Percentiles rank a stretch among this genome's conserved stretches.
phyloP scores from a whole-genome alignment of 2,329 filamentous ascomycete species.

The Colletotrichum echinochloae region DNA sequence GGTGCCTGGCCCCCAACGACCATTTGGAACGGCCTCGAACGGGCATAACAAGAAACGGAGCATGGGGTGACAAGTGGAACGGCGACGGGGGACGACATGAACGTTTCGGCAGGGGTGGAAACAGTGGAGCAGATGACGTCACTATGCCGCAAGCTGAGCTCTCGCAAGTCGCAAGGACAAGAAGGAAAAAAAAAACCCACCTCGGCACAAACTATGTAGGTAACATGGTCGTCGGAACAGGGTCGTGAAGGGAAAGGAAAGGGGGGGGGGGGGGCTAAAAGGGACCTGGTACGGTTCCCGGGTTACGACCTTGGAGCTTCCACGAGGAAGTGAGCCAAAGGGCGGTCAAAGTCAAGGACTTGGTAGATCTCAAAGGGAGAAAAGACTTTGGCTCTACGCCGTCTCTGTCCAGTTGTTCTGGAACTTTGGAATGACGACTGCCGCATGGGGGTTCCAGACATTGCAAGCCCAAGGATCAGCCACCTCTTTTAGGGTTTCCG shows the following conservation, averaged over 20 bases:
- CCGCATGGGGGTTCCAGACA: conserved; percentile 12
- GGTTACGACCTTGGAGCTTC: background rate
- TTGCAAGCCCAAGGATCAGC: background rate
- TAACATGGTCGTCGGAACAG: conserved; percentile 13
- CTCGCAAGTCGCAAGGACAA: conserved; percentile 7
- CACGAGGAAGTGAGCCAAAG: conserved; percentile 4
- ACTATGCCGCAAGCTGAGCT: conserved; percentile 20
- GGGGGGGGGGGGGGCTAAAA: background rate
- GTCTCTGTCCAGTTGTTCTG: background rate
- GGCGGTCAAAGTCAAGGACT: conserved; percentile 17
- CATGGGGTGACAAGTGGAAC: conserved; percentile 10
- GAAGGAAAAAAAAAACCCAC: conserved; percentile 2
- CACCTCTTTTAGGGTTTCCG: too few species aligned
- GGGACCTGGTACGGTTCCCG: background rate
- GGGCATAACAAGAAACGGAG: conserved; percentile 15
- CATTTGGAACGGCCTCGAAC: conserved; percentile 15
- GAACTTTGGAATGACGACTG: conserved; percentile 3
- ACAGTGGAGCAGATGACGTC: conserved; percentile 30
- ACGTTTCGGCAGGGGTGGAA: conserved; percentile 22
- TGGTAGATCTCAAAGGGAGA: too few species aligned
- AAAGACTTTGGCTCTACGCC: background rate
- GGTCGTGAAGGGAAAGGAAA: background rate
- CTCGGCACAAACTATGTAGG: background rate
- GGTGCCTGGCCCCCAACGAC: conserved; percentile 1
- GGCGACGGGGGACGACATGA: conserved; percentile 6